phyloP scores from a whole-genome alignment of 1,139 yeast genomes.

The Yamadazyma jaroonii region DNA sequence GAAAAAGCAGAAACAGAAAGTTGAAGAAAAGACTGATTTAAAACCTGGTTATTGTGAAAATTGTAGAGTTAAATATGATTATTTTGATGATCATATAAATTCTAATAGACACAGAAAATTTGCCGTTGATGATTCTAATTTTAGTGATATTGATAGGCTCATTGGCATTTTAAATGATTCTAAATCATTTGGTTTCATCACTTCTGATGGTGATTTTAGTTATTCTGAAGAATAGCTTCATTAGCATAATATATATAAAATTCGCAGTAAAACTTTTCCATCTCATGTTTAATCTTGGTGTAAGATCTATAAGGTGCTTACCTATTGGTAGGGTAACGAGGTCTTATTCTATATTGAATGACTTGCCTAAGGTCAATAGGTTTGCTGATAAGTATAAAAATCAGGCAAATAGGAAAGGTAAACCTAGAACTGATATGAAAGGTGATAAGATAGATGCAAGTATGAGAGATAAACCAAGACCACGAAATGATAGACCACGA shows the following conservation, averaged over 20 bases:
- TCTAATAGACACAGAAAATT: slow-evolving; percentile 75
- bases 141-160: slow-evolving; percentile 71
- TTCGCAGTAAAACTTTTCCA: slow-evolving; percentile 4
- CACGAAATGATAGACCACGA: too few relatives aligned
- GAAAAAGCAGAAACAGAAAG: slow-evolving; percentile 46
- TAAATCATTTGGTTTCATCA: slow-evolving; percentile 38
- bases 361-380: slow-evolving; percentile 22
- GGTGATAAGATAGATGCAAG: too few relatives aligned
- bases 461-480: too few relatives aligned
- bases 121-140: slow-evolving; percentile 72
- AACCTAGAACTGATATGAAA: not conserved
- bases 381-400: slow-evolving; percentile 24
- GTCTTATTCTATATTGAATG: slow-evolving; percentile 20
- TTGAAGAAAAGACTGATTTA: slow-evolving; percentile 30
- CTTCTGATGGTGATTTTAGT: slow-evolving; percentile 45
- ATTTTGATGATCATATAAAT: slow-evolving; percentile 71
- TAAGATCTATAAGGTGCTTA: not conserved
- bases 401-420: not conserved
- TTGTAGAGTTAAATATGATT: slow-evolving; percentile 82
- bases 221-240: slow-evolving; percentile 15
- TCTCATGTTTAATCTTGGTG: not conserved
- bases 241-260: not conserved
- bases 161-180: slow-evolving; percentile 49
- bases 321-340: slow-evolving; percentile 1
- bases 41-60: slow-evolving; percentile 88